A percentile compares a stretch with the other conserved stretches of the same genome.
Conservation (phyloP, 140 eudicot species). For the Erigeron philadelphicus region DNA sequence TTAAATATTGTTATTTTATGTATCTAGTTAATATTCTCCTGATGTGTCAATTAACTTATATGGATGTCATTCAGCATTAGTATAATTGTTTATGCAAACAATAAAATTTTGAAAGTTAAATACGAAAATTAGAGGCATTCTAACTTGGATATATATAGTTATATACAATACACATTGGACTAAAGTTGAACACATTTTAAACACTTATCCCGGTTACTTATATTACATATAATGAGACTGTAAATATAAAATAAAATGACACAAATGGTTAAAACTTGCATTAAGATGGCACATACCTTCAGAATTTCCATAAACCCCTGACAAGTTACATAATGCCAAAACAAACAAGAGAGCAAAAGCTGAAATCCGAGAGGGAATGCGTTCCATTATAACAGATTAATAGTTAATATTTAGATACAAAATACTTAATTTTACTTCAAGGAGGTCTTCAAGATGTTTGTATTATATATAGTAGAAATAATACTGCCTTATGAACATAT, state of each 20-base stretch:
- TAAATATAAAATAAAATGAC: background rate
- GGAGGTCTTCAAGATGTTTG: background rate
- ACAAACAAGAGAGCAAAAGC: conserved; percentile 36
- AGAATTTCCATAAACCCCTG: conserved; percentile 43
- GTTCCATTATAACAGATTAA: background rate
- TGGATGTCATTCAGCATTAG: too few species aligned
- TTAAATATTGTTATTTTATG: too few species aligned
- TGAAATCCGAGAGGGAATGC: conserved; percentile 41
- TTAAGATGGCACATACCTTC: conserved; percentile 40
- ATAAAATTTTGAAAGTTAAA: too few species aligned
- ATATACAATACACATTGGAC: too few species aligned
- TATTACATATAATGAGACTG: background rate
- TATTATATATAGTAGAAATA: background rate
- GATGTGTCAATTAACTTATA: too few species aligned
- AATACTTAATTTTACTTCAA: background rate
- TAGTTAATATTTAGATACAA: too few species aligned
- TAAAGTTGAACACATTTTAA: too few species aligned
- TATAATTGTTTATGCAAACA: too few species aligned
- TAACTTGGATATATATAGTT: too few species aligned
- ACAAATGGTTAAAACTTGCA: background rate
- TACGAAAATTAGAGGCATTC: too few species aligned
- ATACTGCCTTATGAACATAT: background rate
- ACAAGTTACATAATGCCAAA: conserved; percentile 29
- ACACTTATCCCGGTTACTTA: background rate
- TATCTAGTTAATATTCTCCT: too few species aligned